Evolutionary conservation across 495 filamentous ascomycete genomes (phyloP), one percentile per base, ranked within the genome.

Genomic region (Aspergillus asperescens): DNA sequence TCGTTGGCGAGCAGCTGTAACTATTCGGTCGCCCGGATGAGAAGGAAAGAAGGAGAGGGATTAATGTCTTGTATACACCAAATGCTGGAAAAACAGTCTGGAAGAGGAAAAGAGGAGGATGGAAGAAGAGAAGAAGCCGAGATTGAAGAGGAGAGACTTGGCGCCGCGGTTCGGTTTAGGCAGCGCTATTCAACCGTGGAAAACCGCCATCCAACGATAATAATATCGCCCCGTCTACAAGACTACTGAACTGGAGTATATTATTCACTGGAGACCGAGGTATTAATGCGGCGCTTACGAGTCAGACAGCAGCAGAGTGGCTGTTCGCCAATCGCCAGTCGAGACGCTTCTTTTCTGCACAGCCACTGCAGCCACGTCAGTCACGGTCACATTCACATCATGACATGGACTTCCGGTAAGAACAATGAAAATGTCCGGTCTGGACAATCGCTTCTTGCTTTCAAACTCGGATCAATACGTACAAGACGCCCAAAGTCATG

Each of bases 401-500:
- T n/a, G n/a, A n/a, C n/a, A n/a, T n/a, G n/a, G n/a, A n/a, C n/a
- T n/a, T n/a, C n/a, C n/a, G n/a, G n/a, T n/a, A n/a, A n/a, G n/a
- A n/a, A n/a, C n/a, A n/a, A n/a, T n/a, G n/a, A n/a, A n/a, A n/a
- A n/a, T n/a, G n/a, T n/a, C n/a, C n/a, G n/a, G n/a, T n/a, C n/a
- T n/a, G n/a, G n/a, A n/a, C n/a, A n/a, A n/a, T n/a, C 32, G 32
- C 32, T 35, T 35, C 32, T 35, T 35, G 20, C 19, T 39, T 44
- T 52, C 56, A 51, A 59, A 52, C 51, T 58, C 45, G 54, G 45
- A 48, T 59, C 56, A 52, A 55, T 52, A 51, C 50, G 51, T 52
- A 52, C 48, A 55, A 51, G 28, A 47, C 52, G 53, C 57, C 56
- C 50, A 59, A 53, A 34, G 44, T 47, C 47, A 32, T 40, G 55